Base-by-base conservation (phyloP, 768 basidiomycete species). In the Filobasidium wieringae region DNA sequence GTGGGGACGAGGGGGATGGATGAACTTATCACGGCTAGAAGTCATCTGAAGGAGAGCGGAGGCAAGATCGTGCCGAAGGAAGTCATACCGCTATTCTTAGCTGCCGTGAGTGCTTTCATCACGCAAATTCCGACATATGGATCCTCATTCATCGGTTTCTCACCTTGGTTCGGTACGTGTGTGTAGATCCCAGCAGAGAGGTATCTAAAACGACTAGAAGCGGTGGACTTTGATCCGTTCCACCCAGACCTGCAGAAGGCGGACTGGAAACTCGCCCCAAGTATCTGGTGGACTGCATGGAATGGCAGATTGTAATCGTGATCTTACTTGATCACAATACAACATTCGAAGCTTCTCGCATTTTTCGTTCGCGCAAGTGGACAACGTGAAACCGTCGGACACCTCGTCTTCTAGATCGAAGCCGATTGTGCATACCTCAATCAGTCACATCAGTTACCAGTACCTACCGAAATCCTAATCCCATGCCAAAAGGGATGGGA, bases 1-100 rank as follows among this genome's bases (percentile, higher is more conserved):
- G 66, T 73, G 17, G 72, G 70, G 14, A 73, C 72, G 24, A 64
- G 72, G 36, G 72, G 72, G 41, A 73, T 73, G 72, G 72, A 73
- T 32, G 72, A 73, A 58, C 43, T 73, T 27, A 73, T 73, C 39
- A 73, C 72, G 32, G 70, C 72, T 17, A 61, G 72, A 54, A 66
- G 70, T 57, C 68, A 73, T 61, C 47, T 69, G 41, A 69, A 68
- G 62, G 62, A 60, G 9, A 60, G 55, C 0, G 55, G 50, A 7
- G 70, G 70, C 1, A 70, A 66, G 52, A 56, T 73, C 4, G 62
- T 61, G 11, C 72, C 72, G 24, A 45, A 36, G 26, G 59, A 33
- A 7, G 68, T 61, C 3, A 66, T 69, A 61, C 72, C 72, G 11
- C 34, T 71, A 26, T 71, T 73, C 59, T 53, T 73, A 9, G 56